Base-by-base conservation (phyloP, 2,329 filamentous ascomycete genomes). In the Torrubiella hemipterigena region DNA sequence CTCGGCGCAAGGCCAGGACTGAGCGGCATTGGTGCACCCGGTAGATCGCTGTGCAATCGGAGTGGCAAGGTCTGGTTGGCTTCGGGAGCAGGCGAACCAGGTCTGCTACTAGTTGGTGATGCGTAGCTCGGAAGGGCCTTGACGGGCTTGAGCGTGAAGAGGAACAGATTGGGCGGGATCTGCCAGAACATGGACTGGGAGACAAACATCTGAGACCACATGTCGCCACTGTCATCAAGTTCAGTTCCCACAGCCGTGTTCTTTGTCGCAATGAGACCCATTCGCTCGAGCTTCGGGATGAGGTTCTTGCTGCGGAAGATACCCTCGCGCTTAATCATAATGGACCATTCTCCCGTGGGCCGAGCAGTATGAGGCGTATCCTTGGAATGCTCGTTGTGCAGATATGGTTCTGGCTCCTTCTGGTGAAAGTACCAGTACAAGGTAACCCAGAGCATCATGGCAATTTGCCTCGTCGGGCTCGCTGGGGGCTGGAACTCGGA, bases 381-480 rank as follows among this genome's bases (percentile, higher is more conserved):
- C 40, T 67, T 69, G 2, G 77, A 81, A 0, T 70, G 63, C 5
- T 73, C 61, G 6, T 73, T 82, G 13, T 66, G 65, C 20, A 91
- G 49, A 30, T 73, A 68, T 1, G 70, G 65, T 15, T 69, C 63
- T 0, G 89, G 89, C 44, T 79, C 69, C 1, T 76, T 69, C 53
- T 93, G 84, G 58, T 95, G 87, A 46, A 95, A 96, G 62, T 96
- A 96, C 89, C 89, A 96, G 63, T 85, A 94, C 25, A 96, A 63
- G 2, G 85, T 87, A 20, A 86, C 76, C 83, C 85, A 96, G 6
- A 96, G 68, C 81, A 95, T 93, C 83, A 95, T 86, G 42, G 89
- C 89, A 37, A 94, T 83, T 58, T 93, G 83, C 27, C 87, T 69
- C 1, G 85, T 91, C 0, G 84, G 84, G 38, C 85, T 93, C 11